A percentile compares a stretch with the other conserved stretches of the same genome.
Conservation (phyloP, 352 stramenopile species). For the Pythium brachiatum region DNA sequence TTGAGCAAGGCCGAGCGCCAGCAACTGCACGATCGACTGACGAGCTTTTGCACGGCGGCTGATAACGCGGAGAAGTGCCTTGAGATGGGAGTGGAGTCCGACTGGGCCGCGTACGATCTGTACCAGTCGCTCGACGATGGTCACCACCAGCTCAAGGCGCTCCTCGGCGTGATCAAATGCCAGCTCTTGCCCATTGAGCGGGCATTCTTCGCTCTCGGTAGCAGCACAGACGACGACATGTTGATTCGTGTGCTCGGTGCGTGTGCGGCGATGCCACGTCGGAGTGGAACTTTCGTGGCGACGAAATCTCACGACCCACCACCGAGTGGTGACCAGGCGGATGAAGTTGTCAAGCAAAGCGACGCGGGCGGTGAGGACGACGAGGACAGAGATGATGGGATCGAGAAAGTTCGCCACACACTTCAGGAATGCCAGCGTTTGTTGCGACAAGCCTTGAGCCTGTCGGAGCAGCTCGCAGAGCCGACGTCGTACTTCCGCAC, state of each 20-base stretch:
- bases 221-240: slow-evolving; percentile 60
- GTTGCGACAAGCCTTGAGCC: slow-evolving; percentile 52
- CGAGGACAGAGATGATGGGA: slow-evolving; percentile 30
- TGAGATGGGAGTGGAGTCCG: slow-evolving; percentile 52
- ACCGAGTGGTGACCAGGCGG: background rate
- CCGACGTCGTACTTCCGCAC: slow-evolving; percentile 53
- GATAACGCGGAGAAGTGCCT: slow-evolving; percentile 43
- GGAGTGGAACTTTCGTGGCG: slow-evolving; percentile 13
- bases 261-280: slow-evolving; percentile 16
- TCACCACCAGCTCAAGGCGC: slow-evolving; percentile 70
- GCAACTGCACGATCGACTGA: slow-evolving; percentile 47
- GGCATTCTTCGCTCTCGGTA: slow-evolving; percentile 73
- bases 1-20: slow-evolving; percentile 62
- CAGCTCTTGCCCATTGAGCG: slow-evolving; percentile 62
- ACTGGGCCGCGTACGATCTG: slow-evolving; percentile 66
- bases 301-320: background rate
- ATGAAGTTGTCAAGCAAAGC: background rate
- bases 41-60: slow-evolving; percentile 44
- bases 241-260: slow-evolving; percentile 30
- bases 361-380: slow-evolving; percentile 11
- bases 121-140: slow-evolving; percentile 70
- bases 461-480: slow-evolving; percentile 70
- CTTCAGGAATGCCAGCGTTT: slow-evolving; percentile 65
- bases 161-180: slow-evolving; percentile 69
- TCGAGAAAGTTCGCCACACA: slow-evolving; percentile 59